Conservation (phyloP, 192 early-diverging fungal species). For the Coemansia sp. region DNA sequence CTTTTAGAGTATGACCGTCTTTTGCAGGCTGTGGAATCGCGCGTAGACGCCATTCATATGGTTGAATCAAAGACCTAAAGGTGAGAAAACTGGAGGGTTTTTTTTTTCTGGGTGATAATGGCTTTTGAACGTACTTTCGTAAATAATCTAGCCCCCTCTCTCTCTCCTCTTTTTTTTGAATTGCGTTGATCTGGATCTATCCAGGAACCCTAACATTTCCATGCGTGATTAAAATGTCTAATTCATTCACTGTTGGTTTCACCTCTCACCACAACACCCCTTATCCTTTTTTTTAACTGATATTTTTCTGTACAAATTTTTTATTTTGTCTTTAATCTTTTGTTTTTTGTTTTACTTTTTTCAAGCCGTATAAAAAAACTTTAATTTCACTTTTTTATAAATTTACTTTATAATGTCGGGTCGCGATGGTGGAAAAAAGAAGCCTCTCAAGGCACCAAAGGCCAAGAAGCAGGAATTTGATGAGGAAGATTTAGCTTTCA, state of each 20-base stretch:
- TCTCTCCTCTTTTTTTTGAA: not conserved
- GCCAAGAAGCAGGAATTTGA: slow-evolving; percentile 60
- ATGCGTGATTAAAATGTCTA: no score
- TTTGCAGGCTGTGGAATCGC: slow-evolving; percentile 20
- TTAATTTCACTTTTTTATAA: not conserved
- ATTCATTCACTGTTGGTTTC: no score
- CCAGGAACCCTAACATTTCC: no score
- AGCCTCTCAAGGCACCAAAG: slow-evolving; percentile 87
- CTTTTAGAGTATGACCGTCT: slow-evolving; percentile 35
- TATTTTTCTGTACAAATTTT: not conserved
- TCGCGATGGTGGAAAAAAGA: slow-evolving; percentile 73
- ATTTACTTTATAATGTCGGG: slow-evolving; percentile 19
- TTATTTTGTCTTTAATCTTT: not conserved
- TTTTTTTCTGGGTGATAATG: not conserved
- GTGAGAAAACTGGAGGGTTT: not conserved
- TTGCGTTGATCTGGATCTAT: no score
- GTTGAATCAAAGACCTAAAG: slow-evolving; percentile 11
- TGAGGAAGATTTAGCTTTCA: slow-evolving; percentile 75
- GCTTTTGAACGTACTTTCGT: not conserved
- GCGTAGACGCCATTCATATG: slow-evolving; percentile 19
- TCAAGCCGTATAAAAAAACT: not conserved
- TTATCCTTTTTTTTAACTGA: not conserved
- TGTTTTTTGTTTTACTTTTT: not conserved
- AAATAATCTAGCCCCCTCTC: not conserved
- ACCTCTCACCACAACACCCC: no score